Evolutionary conservation across 768 basidiomycete genomes (phyloP).

Genomic region (Pisolithus albus): DNA sequence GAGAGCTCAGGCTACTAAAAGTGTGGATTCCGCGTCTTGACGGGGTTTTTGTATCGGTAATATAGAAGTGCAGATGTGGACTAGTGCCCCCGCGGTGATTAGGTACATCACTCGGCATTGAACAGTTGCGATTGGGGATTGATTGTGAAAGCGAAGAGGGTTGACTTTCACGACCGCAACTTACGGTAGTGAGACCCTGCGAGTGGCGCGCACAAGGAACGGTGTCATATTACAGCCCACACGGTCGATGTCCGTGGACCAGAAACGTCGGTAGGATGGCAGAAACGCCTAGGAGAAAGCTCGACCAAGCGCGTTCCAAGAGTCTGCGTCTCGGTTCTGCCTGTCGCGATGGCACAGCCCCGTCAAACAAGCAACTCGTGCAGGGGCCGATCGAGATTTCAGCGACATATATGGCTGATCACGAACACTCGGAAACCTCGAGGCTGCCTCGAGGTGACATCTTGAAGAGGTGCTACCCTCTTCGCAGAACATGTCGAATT

Average conservation of each 20-base stretch:
- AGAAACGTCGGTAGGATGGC: no score
- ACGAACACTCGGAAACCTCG: conserved; percentile 23
- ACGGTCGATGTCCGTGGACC: no score
- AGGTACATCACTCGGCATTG: no score
- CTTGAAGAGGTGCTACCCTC: conserved; percentile 26
- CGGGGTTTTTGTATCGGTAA: not conserved
- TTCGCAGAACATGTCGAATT: conserved; percentile 13
- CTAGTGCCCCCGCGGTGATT: no score
- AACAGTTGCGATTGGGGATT: no score
- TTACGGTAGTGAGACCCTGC: no score
- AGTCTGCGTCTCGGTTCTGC: not conserved
- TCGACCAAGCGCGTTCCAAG: not conserved
- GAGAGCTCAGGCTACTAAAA: not conserved
- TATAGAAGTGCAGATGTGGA: not conserved
- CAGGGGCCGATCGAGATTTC: conserved; percentile 17
- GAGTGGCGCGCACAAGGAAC: no score
- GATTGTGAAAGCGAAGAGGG: no score
- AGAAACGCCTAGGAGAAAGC: no score
- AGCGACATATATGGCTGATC: conserved; percentile 20
- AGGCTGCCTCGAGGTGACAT: conserved; percentile 36
- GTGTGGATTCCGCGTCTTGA: not conserved
- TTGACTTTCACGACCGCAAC: no score
- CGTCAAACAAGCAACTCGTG: not conserved
- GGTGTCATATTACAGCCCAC: no score
- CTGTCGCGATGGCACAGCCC: not conserved